Base-by-base conservation (phyloP, 768 basidiomycete species). In the Clathrus columnatus region DNA sequence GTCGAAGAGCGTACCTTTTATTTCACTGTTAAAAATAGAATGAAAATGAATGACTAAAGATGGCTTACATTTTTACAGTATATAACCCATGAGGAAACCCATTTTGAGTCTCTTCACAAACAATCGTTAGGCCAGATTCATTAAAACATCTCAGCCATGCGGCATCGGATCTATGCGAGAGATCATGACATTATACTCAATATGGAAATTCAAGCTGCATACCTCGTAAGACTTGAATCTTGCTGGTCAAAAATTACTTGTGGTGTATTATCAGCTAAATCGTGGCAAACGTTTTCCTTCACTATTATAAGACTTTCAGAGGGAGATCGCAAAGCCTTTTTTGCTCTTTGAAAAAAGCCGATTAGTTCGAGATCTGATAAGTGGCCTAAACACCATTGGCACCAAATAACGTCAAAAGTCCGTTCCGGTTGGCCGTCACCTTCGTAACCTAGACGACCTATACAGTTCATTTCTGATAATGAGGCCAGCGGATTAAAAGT, bases 381-480 rank as follows among this genome's bases (percentile, higher is more conserved):
- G 72, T 94, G 89, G 1, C 91, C 89, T 16, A 97, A 76, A 72
- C 94, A 95, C 95, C 95, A 98, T 68, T 99, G 95, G 63, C 90
- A 91, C 94, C 91, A 93, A 56, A 95, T 79, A 51, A 93, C 79
- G 68, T 99, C 95, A 69, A 92, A 97, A 1, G 79, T 80, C 44
- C 74, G 70, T 18, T 74, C 68, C n/a, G 72, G 65, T 29, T 79
- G 79, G 23, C 70, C 69, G 6, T 64, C 62, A 0, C 77, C 73
- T n/a, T 69, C 69, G 64, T 79, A 81, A 2, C 90, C 90, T 5
- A 91, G 72, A 14, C 86, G 81, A 49, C 82, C 86, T 24, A 87
- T 66, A 57, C 80, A 75, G 32, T 68, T 75, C 5, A 65, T 59
- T 57, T 76, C 73, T 4, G 72, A 72, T 36, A 53, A 36, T 1